phyloP scores from a whole-genome alignment of 2,329 filamentous ascomycete species.

The Blastomyces silverae region DNA sequence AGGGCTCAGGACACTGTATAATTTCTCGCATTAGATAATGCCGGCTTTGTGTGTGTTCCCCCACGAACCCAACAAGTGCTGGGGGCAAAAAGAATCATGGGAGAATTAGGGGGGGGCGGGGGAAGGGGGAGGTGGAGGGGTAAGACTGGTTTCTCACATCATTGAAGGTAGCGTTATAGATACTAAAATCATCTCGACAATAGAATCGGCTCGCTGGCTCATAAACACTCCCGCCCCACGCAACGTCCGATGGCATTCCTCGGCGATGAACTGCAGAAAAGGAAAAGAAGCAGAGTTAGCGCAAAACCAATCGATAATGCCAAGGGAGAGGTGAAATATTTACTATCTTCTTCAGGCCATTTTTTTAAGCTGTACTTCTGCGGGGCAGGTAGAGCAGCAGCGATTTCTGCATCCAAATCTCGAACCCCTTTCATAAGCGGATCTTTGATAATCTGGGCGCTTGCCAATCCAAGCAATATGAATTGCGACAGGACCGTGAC shows the following conservation, averaged over 20 bases:
- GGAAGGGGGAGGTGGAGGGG: background rate
- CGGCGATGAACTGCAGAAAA: background rate
- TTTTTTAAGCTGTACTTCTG: background rate
- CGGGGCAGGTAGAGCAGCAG: background rate
- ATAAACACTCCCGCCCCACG: background rate
- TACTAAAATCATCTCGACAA: background rate
- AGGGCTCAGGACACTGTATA: constrained; percentile 1
- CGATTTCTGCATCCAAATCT: background rate
- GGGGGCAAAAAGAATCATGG: background rate
- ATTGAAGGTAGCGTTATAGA: constrained; percentile 3
- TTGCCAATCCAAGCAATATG: background rate
- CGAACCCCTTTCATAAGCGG: background rate
- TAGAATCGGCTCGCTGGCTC: background rate
- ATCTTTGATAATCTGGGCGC: background rate
- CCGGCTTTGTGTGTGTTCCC: background rate
- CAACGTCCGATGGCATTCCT: background rate
- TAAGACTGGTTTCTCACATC: background rate
- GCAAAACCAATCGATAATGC: background rate
- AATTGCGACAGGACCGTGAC: background rate
- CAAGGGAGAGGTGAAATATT: background rate
- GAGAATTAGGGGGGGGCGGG: background rate
- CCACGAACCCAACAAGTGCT: background rate
- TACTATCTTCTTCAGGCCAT: background rate
- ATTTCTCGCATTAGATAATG: background rate
- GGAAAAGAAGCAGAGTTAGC: background rate